A percentile compares a stretch with the other conserved stretches of the same genome.
Conservation (phyloP, 768 basidiomycete species). For the Tylopilus plumbeoviolaceoides region DNA sequence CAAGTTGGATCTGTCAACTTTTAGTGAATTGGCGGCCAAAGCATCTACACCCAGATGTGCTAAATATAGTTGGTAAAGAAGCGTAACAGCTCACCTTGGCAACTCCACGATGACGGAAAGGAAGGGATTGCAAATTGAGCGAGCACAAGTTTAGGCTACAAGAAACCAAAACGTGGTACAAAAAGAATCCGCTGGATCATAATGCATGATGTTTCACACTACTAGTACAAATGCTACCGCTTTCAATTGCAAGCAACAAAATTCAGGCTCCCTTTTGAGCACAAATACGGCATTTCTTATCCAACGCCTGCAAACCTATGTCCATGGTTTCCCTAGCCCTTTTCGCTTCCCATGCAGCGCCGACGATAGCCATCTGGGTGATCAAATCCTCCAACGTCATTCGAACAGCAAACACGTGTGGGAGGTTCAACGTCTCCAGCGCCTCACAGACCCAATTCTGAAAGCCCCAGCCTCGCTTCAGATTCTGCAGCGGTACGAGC, state of each 20-base stretch:
- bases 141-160: not conserved
- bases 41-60: too few species aligned
- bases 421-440: slow-evolving; percentile 3
- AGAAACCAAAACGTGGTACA: not conserved
- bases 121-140: not conserved
- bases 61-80: too few species aligned
- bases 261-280: not conserved
- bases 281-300: not conserved
- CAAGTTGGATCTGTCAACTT: too few species aligned
- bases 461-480: not conserved
- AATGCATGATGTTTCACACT: not conserved
- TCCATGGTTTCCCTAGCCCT: not conserved
- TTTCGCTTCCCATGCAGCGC: not conserved
- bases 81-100: too few species aligned
- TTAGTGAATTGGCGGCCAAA: too few species aligned
- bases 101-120: too few species aligned
- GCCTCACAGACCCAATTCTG: slow-evolving; percentile 7
- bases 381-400: not conserved
- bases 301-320: not conserved
- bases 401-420: not conserved
- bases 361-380: slow-evolving; percentile 10
- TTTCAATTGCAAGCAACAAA: not conserved
- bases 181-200: not conserved
- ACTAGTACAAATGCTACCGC: too few species aligned
- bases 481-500: not conserved